A percentile compares a stretch with the other conserved stretches of the same genome.
Conservation (phyloP, 352 stramenopile genomes). For the Pythium myriotylum region DNA sequence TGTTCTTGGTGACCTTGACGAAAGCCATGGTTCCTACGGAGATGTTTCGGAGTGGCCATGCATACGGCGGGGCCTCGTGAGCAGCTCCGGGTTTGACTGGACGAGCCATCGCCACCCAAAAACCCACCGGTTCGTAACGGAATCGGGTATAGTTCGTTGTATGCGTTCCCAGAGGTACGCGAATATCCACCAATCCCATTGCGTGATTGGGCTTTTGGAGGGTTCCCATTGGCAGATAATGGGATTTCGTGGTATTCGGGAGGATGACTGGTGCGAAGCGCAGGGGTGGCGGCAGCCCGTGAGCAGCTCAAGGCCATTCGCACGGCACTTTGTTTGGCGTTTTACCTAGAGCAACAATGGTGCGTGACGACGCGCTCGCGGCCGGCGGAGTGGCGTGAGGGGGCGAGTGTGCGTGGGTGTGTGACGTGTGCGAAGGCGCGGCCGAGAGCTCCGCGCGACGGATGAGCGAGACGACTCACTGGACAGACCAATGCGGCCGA, state of each 20-base stretch:
- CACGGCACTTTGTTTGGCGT: slow-evolving; percentile 83
- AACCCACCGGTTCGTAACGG: slow-evolving; percentile 7
- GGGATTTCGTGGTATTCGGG: slow-evolving; percentile 28
- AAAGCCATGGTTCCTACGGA: slow-evolving; percentile 87
- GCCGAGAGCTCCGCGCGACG: no score
- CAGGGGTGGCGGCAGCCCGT: slow-evolving; percentile 20
- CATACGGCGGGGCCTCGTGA: neutral
- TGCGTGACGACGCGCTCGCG: slow-evolving; percentile 31
- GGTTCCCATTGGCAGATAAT: slow-evolving; percentile 43
- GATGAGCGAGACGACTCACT: no score
- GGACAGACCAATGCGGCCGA: no score
- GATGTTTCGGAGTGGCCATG: slow-evolving; percentile 69
- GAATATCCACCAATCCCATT: slow-evolving; percentile 47
- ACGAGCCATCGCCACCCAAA: slow-evolving; percentile 21
- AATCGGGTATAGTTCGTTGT: neutral
- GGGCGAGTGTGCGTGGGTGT: neutral
- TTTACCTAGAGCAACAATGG: slow-evolving; percentile 86
- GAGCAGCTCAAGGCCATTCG: slow-evolving; percentile 16
- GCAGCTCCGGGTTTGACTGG: slow-evolving; percentile 27
- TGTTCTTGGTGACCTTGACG: slow-evolving; percentile 99
- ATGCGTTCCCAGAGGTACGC: slow-evolving; percentile 12
- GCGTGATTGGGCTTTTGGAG: neutral
- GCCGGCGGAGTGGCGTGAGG: neutral
- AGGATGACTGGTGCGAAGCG: slow-evolving; percentile 79
- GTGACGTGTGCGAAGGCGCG: neutral